Base-by-base conservation (phyloP, 371 early-diverging fungal genomes). In the Paraphysoderma sedebokerense region DNA sequence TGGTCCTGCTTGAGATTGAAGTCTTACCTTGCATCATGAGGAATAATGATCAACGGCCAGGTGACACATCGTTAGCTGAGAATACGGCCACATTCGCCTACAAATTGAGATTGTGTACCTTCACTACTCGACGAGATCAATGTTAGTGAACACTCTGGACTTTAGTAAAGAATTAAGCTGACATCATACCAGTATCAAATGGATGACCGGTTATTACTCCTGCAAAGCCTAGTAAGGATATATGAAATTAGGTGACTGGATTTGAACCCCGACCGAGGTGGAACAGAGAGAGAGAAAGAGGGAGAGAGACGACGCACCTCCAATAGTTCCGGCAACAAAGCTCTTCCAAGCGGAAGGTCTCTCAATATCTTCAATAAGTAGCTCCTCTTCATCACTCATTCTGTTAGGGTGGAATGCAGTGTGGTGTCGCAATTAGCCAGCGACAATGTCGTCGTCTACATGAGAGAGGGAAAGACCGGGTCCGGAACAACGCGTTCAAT, bases 191-290 rank as follows among this genome's bases (percentile, higher is more conserved):
- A 20, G 42, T 68, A 74, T 72, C 77, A 64, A 74, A 76, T 44
- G 77, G 77, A 55, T 77, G 77, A 23, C 77, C 77, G 13, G 73
- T 74, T 40, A 68, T 66, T 30, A 77, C 52, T 27, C 77, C 77
- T 23, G 77, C 70, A 34, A 75, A 58, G 44, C 77, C 76, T 76
- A 55, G 42, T 37, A 5, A 32, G 23, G 26, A 29, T 13, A 44
- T 30, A 32, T 29, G 30, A 20, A 32, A 45, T 26, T 31, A 29
- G 38, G 38, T 17, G 17, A 8, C 13, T 20, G 46, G 37, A 44
- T 38, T 8, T 12, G 20, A 13, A 46, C 38, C 32, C 35, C 26
- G 46, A 15, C 11, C 23, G 19, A 27, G 34, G 45, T 36, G 32
- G 47, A 22, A 34, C 30, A 26, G 20, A 48, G 24, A 35, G 13